Base-by-base conservation (phyloP, 352 stramenopile species). In the Pythium brassicae region DNA sequence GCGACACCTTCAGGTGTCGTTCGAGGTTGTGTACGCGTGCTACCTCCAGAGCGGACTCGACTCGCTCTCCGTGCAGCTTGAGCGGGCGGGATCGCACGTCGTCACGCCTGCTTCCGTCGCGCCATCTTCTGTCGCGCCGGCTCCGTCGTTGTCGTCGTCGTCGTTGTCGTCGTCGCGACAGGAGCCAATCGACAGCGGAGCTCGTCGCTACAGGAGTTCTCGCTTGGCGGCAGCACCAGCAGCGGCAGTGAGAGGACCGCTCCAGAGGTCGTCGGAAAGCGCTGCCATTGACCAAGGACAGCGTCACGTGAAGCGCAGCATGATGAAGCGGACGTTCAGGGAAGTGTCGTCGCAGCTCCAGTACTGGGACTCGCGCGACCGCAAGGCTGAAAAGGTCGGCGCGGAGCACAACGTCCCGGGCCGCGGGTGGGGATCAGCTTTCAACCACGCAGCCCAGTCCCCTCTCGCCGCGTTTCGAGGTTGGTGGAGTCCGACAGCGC, bases 271-370 rank as follows among this genome's bases (percentile, higher is more conserved):
- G 23, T 12, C n/a, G n/a, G n/a, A 37, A 14, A 37, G 32, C 32
- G 32, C 9, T 7, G 8, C 8, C 32, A 9, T 37, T 37, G 32
- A 11, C 32, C 32, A 37, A 37, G 32, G 32, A 37, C 32, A 37
- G 32, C 32, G 14, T 11, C 14, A 37, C 32, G 32, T 37, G 32
- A 7, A 37, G 32, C 32, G 32, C 32, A 37, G 32, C 14, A 11
- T 37, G 6, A 8, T 26, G 17, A 61, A 58, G 15, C 56, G 25
- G 22, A 25, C 35, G 17, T 57, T 70, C 45, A 53, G 54, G 3
- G 63, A 66, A 7, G 29, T 70, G 8, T 47, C 59, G n/a, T 70
- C 58, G 15, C 63, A 70, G 44, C 51, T 71, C 12, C 64, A 60
- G 2, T 47, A 50, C 26, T 27, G 40, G 7, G 54, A 71, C 44